These are phyloP conservation scores for Backusella tarrabulga DNA, from an alignment of 192 early-diverging fungal species.

Conservation along the genomic window DNA sequence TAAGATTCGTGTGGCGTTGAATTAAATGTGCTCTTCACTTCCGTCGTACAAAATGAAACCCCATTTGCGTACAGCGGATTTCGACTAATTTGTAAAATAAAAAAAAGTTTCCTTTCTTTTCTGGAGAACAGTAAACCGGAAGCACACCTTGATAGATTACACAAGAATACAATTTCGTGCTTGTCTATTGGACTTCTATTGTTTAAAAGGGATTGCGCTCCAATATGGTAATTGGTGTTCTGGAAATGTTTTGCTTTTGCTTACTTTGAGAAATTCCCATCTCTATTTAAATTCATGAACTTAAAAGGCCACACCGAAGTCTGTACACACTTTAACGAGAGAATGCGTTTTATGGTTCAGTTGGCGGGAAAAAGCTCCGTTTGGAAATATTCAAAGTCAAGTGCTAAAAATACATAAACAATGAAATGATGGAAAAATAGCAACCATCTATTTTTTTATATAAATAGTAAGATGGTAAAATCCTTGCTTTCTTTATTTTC, in stretches of 20 bases:
- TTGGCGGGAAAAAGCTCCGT: slow-evolving; percentile 5
- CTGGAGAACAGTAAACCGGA: background rate
- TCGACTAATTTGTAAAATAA: background rate
- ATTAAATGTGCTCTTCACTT: background rate
- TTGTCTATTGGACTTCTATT: background rate
- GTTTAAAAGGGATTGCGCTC: background rate
- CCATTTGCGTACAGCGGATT: background rate
- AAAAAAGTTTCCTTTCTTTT: background rate
- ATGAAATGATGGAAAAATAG: background rate
- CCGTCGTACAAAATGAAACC: background rate
- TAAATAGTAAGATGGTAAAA: slow-evolving; percentile 1
- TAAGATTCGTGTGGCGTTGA: background rate
- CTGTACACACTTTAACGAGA: background rate
- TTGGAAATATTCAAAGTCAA: slow-evolving; percentile 10
- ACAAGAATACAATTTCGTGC: background rate
- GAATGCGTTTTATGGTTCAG: background rate
- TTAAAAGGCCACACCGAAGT: slow-evolving; percentile 8
- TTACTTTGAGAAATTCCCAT: background rate
- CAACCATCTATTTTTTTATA: background rate
- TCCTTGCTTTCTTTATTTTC: background rate
- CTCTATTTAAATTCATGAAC: background rate
- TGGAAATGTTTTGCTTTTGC: background rate
- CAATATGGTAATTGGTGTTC: background rate
- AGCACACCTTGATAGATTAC: background rate
- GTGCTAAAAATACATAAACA: slow-evolving; percentile 5